phyloP scores from a whole-genome alignment of 805 yeast species.

The fission yeast (Schizosaccharomyces pombe) region DNA sequence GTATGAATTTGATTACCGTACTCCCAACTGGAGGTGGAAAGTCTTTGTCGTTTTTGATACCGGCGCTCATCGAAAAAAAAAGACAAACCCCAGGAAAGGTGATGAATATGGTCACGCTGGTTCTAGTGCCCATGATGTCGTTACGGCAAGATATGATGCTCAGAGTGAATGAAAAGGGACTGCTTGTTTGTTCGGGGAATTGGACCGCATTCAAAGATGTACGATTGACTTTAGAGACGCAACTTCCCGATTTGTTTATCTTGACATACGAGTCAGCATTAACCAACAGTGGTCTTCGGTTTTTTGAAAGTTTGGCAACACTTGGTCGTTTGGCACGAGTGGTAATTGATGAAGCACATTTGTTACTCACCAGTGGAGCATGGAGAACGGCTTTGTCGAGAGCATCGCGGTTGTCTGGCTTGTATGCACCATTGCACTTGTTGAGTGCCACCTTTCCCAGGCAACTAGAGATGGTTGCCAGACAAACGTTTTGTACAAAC shows the following conservation, averaged over 20 bases:
- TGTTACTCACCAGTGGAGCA: neutral
- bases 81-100: too few relatives aligned
- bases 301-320: neutral
- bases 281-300: neutral
- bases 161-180: neutral
- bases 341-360: neutral
- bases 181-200: neutral
- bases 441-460: neutral
- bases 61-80: neutral
- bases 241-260: neutral
- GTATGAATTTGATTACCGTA: neutral
- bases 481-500: neutral
- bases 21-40: neutral
- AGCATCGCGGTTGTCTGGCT: neutral
- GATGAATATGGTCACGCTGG: too few relatives aligned
- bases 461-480: neutral
- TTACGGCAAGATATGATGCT: neutral
- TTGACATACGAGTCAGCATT: neutral
- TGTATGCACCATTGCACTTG: neutral
- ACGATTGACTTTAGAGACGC: neutral
- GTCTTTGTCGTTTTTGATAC: neutral
- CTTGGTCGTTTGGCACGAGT: neutral
- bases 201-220: neutral
- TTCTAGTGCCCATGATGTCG: neutral
- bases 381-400: neutral